Conservation (phyloP, 768 basidiomycete genomes). For the Lyophyllum shimeji region DNA sequence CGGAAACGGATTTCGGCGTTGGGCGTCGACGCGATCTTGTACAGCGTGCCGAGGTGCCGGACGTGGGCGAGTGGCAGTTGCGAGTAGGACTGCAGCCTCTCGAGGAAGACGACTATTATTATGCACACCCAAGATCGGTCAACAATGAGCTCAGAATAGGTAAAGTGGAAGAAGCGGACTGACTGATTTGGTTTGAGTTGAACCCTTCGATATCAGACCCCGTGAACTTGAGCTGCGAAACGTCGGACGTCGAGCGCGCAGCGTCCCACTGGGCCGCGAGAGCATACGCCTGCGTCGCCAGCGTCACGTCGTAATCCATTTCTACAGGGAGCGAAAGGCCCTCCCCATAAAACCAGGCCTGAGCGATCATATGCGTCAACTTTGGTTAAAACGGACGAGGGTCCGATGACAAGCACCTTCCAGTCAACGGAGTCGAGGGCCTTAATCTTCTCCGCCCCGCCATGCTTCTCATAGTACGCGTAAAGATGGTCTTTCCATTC, state of each 20-base stretch:
- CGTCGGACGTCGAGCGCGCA: constrained; percentile 47
- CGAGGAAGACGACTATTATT: constrained; percentile 90
- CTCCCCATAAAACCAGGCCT: constrained; percentile 86
- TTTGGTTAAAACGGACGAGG: background rate
- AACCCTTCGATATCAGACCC: constrained; percentile 60
- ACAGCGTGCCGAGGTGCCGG: constrained; percentile 57
- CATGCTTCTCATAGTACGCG: constrained; percentile 60
- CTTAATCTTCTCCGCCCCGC: constrained; percentile 59
- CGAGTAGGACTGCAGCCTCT: constrained; percentile 64
- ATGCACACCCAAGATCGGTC: constrained; percentile 3
- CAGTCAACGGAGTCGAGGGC: constrained; percentile 72
- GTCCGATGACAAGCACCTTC: constrained; percentile 50
- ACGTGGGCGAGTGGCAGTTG: constrained; percentile 63
- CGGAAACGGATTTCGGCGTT: constrained; percentile 80
- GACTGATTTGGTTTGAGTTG: constrained; percentile 77
- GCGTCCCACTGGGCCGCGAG: constrained; percentile 76
- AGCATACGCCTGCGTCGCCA: constrained; percentile 67
- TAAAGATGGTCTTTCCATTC: constrained; percentile 85
- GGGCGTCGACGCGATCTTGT: constrained; percentile 42
- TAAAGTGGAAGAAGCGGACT: constrained; percentile 16
- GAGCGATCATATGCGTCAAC: background rate
- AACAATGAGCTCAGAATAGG: background rate
- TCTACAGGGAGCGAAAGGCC: constrained; percentile 71
- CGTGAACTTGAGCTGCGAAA: constrained; percentile 53
- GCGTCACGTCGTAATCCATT: constrained; percentile 70